Percentiles rank a stretch among this genome's conserved stretches.
phyloP scores from a whole-genome alignment of 805 yeast species.

The Ogataea kodamae region DNA sequence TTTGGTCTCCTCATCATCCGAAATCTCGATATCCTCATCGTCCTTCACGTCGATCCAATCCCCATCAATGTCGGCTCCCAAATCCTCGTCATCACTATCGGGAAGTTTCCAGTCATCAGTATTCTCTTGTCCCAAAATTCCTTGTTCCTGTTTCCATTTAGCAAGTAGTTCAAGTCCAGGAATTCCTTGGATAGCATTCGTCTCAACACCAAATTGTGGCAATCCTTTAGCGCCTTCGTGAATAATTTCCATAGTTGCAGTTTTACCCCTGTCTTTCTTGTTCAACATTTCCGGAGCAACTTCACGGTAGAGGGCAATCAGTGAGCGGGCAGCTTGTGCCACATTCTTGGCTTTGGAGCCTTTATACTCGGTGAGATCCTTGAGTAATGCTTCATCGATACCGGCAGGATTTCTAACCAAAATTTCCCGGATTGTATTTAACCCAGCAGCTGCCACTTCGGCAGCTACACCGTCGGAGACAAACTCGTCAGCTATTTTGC shows the following conservation, averaged over 20 bases:
- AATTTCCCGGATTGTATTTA: slow-evolving; percentile 92
- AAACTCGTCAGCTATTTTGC: slow-evolving; percentile 95
- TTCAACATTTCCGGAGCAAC: slow-evolving; percentile 94
- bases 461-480: slow-evolving; percentile 98
- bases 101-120: slow-evolving; percentile 63
- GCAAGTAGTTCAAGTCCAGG: slow-evolving; percentile 90
- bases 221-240: slow-evolving; percentile 46
- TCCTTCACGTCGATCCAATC: slow-evolving; percentile 91
- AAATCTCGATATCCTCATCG: slow-evolving; percentile 66
- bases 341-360: slow-evolving; percentile 94
- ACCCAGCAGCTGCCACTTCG: slow-evolving; percentile 97
- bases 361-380: slow-evolving; percentile 85
- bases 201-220: slow-evolving; percentile 75
- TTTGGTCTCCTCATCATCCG: slow-evolving; percentile 35
- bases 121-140: slow-evolving; percentile 49
- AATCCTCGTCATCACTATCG: slow-evolving; percentile 51
- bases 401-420: slow-evolving; percentile 92
- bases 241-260: slow-evolving; percentile 78
- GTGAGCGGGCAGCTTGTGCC: slow-evolving; percentile 87
- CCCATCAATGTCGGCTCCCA: slow-evolving; percentile 65
- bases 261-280: slow-evolving; percentile 89
- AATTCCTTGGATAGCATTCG: slow-evolving; percentile 60
- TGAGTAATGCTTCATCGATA: slow-evolving; percentile 80
- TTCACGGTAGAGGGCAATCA: slow-evolving; percentile 84
- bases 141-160: slow-evolving; percentile 72